Evolutionary conservation across 2,329 filamentous ascomycete genomes (phyloP).

Genomic region (Lasiodiplodia hormozganensis): DNA sequence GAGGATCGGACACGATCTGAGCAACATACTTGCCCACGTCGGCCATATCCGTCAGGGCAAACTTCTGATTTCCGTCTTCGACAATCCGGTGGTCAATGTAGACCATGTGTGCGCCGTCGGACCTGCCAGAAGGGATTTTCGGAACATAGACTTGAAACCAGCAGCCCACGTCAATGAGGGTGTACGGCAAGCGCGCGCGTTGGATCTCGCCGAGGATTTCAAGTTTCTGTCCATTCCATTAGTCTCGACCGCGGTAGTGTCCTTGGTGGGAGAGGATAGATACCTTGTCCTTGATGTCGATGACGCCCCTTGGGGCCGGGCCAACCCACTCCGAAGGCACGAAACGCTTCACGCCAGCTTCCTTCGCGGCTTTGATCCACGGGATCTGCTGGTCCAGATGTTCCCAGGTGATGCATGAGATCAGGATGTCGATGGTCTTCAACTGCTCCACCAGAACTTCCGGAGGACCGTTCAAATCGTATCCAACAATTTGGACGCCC

Average conservation of each 20-base stretch:
- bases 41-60: conserved; percentile 55
- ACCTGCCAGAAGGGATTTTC: too few relatives aligned
- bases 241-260: not conserved
- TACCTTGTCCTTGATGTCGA: not conserved
- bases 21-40: conserved; percentile 63
- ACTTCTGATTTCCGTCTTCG: conserved; percentile 48
- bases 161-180: conserved; percentile 64
- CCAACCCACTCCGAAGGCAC: not conserved
- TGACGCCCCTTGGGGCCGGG: not conserved
- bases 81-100: too few relatives aligned
- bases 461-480: not conserved
- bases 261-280: not conserved
- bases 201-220: conserved; percentile 58
- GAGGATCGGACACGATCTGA: conserved; percentile 57
- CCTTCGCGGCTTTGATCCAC: not conserved
- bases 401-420: not conserved
- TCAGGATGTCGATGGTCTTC: not conserved
- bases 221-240: conserved; percentile 52
- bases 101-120: too few relatives aligned
- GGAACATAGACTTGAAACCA: conserved; percentile 59
- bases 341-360: not conserved
- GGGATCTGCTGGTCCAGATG: not conserved
- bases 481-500: too few relatives aligned
- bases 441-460: not conserved
- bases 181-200: conserved; percentile 58